phyloP scores from a whole-genome alignment of 148 eudicot genomes.

The Fagopyrum esculentum region DNA sequence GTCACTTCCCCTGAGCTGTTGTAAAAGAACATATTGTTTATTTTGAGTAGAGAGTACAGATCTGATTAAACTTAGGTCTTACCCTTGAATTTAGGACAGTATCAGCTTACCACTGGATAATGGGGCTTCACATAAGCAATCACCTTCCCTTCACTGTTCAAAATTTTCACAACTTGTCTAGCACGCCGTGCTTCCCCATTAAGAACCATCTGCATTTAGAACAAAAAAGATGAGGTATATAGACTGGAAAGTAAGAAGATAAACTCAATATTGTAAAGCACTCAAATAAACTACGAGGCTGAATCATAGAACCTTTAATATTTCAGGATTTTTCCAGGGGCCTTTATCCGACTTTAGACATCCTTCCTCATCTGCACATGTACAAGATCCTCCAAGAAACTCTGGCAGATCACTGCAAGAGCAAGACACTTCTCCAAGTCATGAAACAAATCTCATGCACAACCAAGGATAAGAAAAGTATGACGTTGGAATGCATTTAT shows the following conservation, averaged over 20 bases:
- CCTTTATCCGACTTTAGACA: constrained; percentile 90
- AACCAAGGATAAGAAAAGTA: background rate
- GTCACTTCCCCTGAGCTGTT: constrained; percentile 78
- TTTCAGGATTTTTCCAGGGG: constrained; percentile 87
- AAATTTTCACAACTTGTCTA: constrained; percentile 83
- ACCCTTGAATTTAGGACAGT: background rate
- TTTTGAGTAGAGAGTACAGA: background rate
- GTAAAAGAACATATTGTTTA: constrained; percentile 4
- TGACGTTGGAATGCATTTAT: background rate
- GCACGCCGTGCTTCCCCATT: constrained; percentile 73
- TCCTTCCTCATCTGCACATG: constrained; percentile 77
- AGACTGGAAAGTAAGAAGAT: background rate
- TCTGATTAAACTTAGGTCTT: background rate
- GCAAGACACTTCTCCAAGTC: constrained; percentile 3
- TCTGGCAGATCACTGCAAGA: constrained; percentile 79
- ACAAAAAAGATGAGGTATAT: constrained; percentile 5
- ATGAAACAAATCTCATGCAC: background rate
- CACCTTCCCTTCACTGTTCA: constrained; percentile 88
- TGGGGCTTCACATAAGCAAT: constrained; percentile 89
- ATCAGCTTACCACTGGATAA: constrained; percentile 48
- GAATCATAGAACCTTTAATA: constrained; percentile 46
- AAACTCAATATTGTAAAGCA: background rate
- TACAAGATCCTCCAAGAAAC: constrained; percentile 83
- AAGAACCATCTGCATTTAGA: constrained; percentile 63
- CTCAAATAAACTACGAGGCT: background rate